Conservation (phyloP, 106 monocot genomes). For the Xerophyta viscosa region DNA sequence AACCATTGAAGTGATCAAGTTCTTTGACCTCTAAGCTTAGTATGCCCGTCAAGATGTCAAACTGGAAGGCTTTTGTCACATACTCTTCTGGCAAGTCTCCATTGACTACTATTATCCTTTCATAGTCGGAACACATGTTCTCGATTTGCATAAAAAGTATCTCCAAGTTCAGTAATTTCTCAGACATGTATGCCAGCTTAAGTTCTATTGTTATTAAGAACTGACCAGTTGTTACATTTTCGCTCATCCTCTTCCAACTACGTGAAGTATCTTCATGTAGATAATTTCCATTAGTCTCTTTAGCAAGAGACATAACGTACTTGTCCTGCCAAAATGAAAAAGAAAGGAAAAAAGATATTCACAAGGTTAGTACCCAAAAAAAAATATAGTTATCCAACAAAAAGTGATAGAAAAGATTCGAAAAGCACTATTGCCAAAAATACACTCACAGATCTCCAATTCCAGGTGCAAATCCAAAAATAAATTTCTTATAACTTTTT, state of each 20-base stretch:
- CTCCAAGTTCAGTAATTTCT: slow-evolving; percentile 60
- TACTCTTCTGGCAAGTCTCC: slow-evolving; percentile 18
- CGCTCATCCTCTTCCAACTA: slow-evolving; percentile 13
- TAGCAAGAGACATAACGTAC: too few species aligned
- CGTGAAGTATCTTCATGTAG: slow-evolving; percentile 9
- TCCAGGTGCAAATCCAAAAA: too few species aligned
- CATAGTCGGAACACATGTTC: slow-evolving; percentile 33
- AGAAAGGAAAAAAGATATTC: too few species aligned
- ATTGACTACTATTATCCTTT: slow-evolving; percentile 18
- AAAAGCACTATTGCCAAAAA: too few species aligned
- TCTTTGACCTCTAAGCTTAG: slow-evolving; percentile 65
- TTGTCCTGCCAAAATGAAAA: too few species aligned
- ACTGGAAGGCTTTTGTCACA: slow-evolving; percentile 45
- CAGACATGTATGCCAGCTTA: slow-evolving; percentile 50
- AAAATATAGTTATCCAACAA: too few species aligned
- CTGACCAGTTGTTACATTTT: slow-evolving; percentile 9
- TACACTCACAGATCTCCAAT: too few species aligned
- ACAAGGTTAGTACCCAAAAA: too few species aligned
- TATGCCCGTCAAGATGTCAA: slow-evolving; percentile 48
- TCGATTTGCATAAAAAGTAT: slow-evolving; percentile 51
- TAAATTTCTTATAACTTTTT: too few species aligned
- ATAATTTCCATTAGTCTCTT: too few species aligned
- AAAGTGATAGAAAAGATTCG: too few species aligned
- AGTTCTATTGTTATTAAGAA: slow-evolving; percentile 44
- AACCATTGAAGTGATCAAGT: slow-evolving; percentile 46